Base-by-base conservation (phyloP, 345 rosid genomes). In the Eutrema yunnanense region DNA sequence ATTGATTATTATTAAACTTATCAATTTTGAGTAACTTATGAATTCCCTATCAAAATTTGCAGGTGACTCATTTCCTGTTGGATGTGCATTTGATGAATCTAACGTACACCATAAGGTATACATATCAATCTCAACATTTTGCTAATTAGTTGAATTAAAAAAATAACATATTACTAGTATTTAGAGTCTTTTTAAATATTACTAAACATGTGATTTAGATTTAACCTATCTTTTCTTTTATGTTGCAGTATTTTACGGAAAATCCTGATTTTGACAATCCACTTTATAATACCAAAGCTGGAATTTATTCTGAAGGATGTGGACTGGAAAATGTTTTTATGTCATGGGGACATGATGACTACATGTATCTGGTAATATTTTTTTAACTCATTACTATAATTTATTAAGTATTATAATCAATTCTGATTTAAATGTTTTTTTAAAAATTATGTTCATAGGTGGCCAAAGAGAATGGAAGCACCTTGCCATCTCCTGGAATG, bases 301-400 rank as follows among this genome's bases (percentile, higher is more conserved):
- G 92, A 29, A 63, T 86, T 30, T 89, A 87, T 65, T 41, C 82
- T 27, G 79, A 82, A 42, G 86, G 87, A 34, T 87, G 90, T 73
- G 92, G 86, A n/a, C 79, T 87, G 9, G 82, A 81, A 0, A 83
- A 85, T 50, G 84, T 86, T 3, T 30, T 16, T 7, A 85, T 89
- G 69, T 82, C 96, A 41, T 89, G 87, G 87, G 92, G 93, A 0
- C 90, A 88, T 37, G 90, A 88, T 46, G 90, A 88, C 73, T 84
- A 83, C 76, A 84, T 84, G 90, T 78, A 81, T 66, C 5, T 86
- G 84, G 87, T 86, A 81, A 26, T 9, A 57, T 7, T 48, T 32
- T 30, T 0, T 30, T 0, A 22, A 10, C 6, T 6, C 22, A 61
- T 9, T n/a, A 8, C 5, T 42, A 33, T 55, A 55, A 3, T 48